Percentiles rank a stretch among this genome's conserved stretches.
Conservation (phyloP, 345 rosid genomes). For the Eucalyptus lansdowneana region DNA sequence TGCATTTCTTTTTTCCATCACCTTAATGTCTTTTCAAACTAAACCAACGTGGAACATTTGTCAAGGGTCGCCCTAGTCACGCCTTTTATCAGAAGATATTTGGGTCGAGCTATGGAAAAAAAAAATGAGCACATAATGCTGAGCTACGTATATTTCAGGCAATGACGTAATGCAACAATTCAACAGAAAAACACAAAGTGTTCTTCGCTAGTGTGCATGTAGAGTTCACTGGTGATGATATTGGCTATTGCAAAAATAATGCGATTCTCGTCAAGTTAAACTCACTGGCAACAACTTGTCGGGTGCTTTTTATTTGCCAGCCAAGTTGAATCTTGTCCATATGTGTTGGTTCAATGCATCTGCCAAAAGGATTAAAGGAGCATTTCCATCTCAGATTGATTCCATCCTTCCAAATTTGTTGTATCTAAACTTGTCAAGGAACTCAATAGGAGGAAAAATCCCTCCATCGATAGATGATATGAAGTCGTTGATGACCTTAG, state of each 20-base stretch:
- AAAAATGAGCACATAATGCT: too few species aligned
- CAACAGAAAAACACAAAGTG: neutral
- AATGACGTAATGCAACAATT: neutral
- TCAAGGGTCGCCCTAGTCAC: neutral
- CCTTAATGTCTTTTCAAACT: neutral
- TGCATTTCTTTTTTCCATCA: neutral
- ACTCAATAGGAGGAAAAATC: neutral
- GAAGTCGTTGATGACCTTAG: neutral
- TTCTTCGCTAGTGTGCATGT: too few species aligned
- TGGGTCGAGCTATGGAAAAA: neutral
- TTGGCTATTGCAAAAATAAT: too few species aligned
- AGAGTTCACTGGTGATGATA: too few species aligned
- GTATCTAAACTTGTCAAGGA: neutral
- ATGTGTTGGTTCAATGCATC: neutral
- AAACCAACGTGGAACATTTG: neutral
- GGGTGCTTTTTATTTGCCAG: neutral
- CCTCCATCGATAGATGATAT: neutral
- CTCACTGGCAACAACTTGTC: neutral
- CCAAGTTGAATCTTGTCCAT: neutral
- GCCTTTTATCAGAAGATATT: neutral
- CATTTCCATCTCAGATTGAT: neutral
- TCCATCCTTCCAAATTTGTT: neutral
- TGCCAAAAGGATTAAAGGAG: neutral
- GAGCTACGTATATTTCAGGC: neutral
- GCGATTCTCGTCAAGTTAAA: too few species aligned